These are phyloP conservation scores for Oryza meridionalis DNA, from an alignment of 176 grass and related monocot genomes.

Conservation along the genomic window DNA sequence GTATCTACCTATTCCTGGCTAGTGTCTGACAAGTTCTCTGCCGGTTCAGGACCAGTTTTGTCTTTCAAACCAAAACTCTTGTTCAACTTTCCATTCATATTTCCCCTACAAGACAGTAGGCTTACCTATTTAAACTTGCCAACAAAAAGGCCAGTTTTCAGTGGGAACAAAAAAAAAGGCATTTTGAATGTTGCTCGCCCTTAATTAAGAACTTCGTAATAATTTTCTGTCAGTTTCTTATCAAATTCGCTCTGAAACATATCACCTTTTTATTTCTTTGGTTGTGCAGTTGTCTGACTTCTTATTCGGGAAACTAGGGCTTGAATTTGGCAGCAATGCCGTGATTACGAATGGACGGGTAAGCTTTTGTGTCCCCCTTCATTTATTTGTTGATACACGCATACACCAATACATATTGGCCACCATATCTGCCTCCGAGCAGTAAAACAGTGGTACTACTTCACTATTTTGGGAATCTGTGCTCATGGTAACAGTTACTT, in stretches of 20 bases:
- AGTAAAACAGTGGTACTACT: not conserved
- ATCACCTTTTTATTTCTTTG: slow-evolving; percentile 37
- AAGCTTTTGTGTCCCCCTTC: slow-evolving; percentile 40
- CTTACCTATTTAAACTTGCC: not conserved
- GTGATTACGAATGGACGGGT: slow-evolving; percentile 98
- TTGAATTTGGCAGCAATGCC: slow-evolving; percentile 87
- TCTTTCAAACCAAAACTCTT: slow-evolving; percentile 23
- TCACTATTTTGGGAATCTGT: not conserved
- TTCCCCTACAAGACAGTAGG: not conserved
- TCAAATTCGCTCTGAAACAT: slow-evolving; percentile 27
- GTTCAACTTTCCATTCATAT: not conserved
- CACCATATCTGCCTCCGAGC: not conserved
- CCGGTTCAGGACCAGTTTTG: not conserved
- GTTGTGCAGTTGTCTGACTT: slow-evolving; percentile 72
- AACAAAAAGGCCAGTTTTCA: not conserved
- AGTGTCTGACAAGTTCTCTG: not conserved
- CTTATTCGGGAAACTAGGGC: slow-evolving; percentile 67
- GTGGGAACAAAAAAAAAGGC: slow-evolving; percentile 9
- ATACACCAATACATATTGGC: not conserved
- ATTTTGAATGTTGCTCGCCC: not conserved
- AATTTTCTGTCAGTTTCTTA: slow-evolving; percentile 15
- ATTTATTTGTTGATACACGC: slow-evolving; percentile 16
- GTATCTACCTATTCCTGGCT: slow-evolving; percentile 7
- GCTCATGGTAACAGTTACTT: slow-evolving; percentile 25
- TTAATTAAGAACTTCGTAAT: slow-evolving; percentile 21